phyloP scores from a whole-genome alignment of 2,329 filamentous ascomycete species.

The Capronia epimyces region DNA sequence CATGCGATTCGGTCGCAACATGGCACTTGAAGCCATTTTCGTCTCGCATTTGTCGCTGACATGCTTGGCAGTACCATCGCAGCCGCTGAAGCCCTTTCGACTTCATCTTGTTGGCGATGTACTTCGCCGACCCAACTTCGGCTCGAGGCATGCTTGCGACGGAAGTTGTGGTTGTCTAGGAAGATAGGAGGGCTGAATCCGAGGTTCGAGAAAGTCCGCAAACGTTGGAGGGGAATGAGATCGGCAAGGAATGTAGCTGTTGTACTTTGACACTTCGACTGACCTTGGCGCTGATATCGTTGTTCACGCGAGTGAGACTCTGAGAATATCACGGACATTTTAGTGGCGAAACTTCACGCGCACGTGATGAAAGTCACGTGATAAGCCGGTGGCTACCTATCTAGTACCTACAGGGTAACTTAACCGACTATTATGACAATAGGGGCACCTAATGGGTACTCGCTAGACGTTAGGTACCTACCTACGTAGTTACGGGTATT shows the following conservation, averaged over 20 bases:
- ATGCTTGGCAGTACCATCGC: constrained; percentile 86
- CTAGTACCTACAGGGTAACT: too few relatives aligned
- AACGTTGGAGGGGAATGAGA: not conserved
- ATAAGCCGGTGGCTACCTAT: too few relatives aligned
- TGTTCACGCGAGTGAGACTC: too few relatives aligned
- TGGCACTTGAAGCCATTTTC: constrained; percentile 93
- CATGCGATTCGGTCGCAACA: constrained; percentile 75
- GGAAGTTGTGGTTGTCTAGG: not conserved
- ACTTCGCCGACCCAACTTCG: constrained; percentile 86
- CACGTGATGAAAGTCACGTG: too few relatives aligned
- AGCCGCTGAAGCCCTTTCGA: constrained; percentile 64
- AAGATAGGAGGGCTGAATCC: not conserved
- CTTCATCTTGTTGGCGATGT: constrained; percentile 86
- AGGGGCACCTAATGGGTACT: too few relatives aligned
- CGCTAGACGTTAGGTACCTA: too few relatives aligned
- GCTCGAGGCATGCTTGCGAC: constrained; percentile 73
- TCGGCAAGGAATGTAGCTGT: not conserved
- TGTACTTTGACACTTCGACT: not conserved
- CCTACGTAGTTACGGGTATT: too few relatives aligned
- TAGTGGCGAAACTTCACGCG: too few relatives aligned
- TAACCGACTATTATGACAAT: too few relatives aligned
- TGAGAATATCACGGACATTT: too few relatives aligned
- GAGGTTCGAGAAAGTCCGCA: not conserved
- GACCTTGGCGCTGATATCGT: too few relatives aligned
- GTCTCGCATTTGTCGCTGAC: constrained; percentile 70